These are phyloP conservation scores for Grifola frondosa DNA, from an alignment of 1,284 basidiomycete genomes.

Conservation along the genomic window DNA sequence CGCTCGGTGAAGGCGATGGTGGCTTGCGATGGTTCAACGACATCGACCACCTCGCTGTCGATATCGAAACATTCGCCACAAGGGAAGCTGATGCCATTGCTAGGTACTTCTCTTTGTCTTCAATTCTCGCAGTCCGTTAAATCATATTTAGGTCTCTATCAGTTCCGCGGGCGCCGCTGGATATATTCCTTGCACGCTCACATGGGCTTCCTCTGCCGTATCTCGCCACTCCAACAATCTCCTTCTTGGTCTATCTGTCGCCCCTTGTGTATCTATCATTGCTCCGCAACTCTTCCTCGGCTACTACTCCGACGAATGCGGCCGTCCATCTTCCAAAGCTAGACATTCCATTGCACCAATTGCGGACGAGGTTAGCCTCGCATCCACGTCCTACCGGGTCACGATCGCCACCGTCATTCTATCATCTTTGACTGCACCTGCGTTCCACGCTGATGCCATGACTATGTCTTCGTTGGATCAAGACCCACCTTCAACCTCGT, in stretches of 20 bases:
- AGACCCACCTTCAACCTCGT: slow-evolving; percentile 38
- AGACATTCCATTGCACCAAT: slow-evolving; percentile 51
- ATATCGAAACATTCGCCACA: slow-evolving; percentile 49
- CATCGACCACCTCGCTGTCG: slow-evolving; percentile 50
- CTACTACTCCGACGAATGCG: slow-evolving; percentile 16
- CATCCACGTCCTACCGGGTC: slow-evolving; percentile 42
- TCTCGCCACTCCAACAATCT: slow-evolving; percentile 62
- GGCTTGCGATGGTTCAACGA: slow-evolving; percentile 76
- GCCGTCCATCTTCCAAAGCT: slow-evolving; percentile 36
- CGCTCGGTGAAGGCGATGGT: slow-evolving; percentile 54
- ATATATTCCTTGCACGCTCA: slow-evolving; percentile 62
- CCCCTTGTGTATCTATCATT: slow-evolving; percentile 66
- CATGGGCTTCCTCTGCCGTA: slow-evolving; percentile 70
- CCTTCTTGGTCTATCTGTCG: slow-evolving; percentile 69
- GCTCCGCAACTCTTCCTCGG: slow-evolving; percentile 37
- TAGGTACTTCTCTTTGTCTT: slow-evolving; percentile 40
- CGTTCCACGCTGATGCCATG: slow-evolving; percentile 19
- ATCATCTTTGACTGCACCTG: slow-evolving; percentile 30
- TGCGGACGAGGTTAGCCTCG: slow-evolving; percentile 47
- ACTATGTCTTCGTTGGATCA: slow-evolving; percentile 26
- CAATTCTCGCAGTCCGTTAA: background rate
- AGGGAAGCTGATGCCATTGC: slow-evolving; percentile 53
- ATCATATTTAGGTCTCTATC: slow-evolving; percentile 36
- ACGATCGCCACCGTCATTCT: slow-evolving; percentile 60
- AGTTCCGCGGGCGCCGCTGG: slow-evolving; percentile 48